A percentile compares a stretch with the other conserved stretches of the same genome.
These are phyloP conservation scores for Phytophthora brassicae DNA, from an alignment of 352 stramenopile genomes.

Conservation along the genomic window DNA sequence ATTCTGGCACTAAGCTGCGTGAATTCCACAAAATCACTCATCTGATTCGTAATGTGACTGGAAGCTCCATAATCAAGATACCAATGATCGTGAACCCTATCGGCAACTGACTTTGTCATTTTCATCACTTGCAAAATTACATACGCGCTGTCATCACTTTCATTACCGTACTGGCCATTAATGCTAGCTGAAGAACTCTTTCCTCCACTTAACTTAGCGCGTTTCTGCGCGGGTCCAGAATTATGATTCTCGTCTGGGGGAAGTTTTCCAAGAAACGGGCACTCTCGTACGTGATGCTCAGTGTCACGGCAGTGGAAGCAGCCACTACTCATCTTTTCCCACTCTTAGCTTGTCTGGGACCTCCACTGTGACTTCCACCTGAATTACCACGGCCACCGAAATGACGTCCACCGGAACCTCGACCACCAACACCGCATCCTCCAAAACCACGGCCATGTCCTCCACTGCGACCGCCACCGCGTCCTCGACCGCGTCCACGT, in stretches of 20 bases:
- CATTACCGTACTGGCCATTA: background rate
- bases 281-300: background rate
- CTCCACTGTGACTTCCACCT: background rate
- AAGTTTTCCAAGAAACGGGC: background rate
- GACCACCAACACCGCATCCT: background rate
- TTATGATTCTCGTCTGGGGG: background rate
- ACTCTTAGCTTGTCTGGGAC: background rate
- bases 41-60: constrained; percentile 9
- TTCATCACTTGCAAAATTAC: background rate
- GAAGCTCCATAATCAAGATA: constrained; percentile 13
- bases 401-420: too few relatives aligned
- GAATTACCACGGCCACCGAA: background rate
- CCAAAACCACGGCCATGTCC: background rate
- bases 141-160: constrained; percentile 8
- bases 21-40: constrained; percentile 4
- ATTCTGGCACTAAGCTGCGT: background rate
- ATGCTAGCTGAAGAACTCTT: background rate
- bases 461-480: background rate
- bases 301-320: background rate
- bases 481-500: background rate
- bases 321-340: background rate
- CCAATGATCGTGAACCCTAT: constrained; percentile 4
- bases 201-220: background rate
- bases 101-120: background rate
- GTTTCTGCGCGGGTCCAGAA: background rate